phyloP scores from a whole-genome alignment of 768 basidiomycete species.

The Rubroboletus pulcherrimus region DNA sequence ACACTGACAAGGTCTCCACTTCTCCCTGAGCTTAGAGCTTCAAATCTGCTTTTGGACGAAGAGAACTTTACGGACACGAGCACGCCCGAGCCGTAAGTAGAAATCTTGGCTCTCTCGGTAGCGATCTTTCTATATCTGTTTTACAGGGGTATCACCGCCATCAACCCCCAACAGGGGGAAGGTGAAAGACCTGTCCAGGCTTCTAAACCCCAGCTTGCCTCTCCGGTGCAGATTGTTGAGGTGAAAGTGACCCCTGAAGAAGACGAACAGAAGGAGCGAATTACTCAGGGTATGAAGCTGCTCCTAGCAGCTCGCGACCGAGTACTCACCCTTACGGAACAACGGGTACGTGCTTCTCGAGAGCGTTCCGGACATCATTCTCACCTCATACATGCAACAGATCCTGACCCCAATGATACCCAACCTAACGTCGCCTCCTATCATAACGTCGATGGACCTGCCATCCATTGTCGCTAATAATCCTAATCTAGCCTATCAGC shows the following conservation, averaged over 20 bases:
- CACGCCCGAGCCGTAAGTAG: slow-evolving; percentile 45
- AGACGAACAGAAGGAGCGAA: slow-evolving; percentile 53
- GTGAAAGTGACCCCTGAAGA: slow-evolving; percentile 41
- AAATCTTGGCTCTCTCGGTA: neutral
- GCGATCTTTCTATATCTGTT: slow-evolving; percentile 16
- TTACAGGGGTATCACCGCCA: slow-evolving; percentile 13
- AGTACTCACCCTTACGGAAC: slow-evolving; percentile 71
- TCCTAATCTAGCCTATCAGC: slow-evolving; percentile 64
- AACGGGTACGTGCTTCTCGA: slow-evolving; percentile 45
- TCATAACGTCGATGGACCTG: slow-evolving; percentile 68
- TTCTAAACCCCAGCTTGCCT: neutral
- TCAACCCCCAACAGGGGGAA: slow-evolving; percentile 6
- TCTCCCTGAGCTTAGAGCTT: slow-evolving; percentile 70
- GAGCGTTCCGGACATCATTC: neutral
- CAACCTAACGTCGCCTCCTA: slow-evolving; percentile 40
- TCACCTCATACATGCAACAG: slow-evolving; percentile 30
- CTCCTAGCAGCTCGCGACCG: slow-evolving; percentile 67
- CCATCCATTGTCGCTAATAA: slow-evolving; percentile 64
- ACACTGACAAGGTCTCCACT: slow-evolving; percentile 71
- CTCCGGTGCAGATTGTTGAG: slow-evolving; percentile 5
- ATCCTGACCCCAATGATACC: slow-evolving; percentile 48
- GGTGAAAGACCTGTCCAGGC: slow-evolving; percentile 1
- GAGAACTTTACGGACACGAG: slow-evolving; percentile 46
- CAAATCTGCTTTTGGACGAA: slow-evolving; percentile 66
- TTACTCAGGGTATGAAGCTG: slow-evolving; percentile 63